Evolutionary conservation across 2,329 filamentous ascomycete species (phyloP).

Genomic region (Beauveria caledonica): DNA sequence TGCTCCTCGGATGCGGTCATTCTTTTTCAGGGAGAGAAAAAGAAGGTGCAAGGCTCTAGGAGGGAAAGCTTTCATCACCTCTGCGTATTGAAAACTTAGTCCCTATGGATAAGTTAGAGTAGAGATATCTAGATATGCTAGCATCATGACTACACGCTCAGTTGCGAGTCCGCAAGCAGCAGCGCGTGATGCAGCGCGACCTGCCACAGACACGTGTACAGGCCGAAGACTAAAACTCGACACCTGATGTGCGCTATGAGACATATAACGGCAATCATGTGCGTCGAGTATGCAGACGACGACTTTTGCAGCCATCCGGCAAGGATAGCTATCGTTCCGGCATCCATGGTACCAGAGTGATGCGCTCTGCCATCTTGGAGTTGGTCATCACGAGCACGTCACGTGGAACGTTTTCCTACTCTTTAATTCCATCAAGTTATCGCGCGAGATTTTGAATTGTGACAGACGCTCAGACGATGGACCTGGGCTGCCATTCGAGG

Average conservation of each 20-base stretch:
- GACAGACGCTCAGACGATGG: not conserved
- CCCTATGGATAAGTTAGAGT: too few species aligned
- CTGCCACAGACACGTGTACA: not conserved
- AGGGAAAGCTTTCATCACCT: not conserved
- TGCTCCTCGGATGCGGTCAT: not conserved
- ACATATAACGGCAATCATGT: not conserved
- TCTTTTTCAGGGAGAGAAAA: not conserved
- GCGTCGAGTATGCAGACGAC: not conserved
- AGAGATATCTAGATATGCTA: not conserved
- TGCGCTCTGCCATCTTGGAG: too few species aligned
- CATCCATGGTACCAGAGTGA: not conserved
- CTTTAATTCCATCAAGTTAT: too few species aligned
- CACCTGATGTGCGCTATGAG: not conserved
- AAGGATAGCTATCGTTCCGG: not conserved
- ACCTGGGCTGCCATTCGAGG: not conserved
- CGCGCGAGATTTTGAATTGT: too few species aligned
- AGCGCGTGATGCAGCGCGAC: not conserved
- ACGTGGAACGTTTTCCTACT: too few species aligned
- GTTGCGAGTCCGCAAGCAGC: not conserved
- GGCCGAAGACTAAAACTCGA: not conserved
- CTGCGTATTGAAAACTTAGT: not conserved
- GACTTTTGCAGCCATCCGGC: not conserved
- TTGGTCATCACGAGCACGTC: too few species aligned
- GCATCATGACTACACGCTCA: not conserved
- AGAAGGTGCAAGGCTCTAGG: not conserved